Evolutionary conservation across 2,329 filamentous ascomycete species (phyloP).

Genomic region (Taxawa tesnikishii): DNA sequence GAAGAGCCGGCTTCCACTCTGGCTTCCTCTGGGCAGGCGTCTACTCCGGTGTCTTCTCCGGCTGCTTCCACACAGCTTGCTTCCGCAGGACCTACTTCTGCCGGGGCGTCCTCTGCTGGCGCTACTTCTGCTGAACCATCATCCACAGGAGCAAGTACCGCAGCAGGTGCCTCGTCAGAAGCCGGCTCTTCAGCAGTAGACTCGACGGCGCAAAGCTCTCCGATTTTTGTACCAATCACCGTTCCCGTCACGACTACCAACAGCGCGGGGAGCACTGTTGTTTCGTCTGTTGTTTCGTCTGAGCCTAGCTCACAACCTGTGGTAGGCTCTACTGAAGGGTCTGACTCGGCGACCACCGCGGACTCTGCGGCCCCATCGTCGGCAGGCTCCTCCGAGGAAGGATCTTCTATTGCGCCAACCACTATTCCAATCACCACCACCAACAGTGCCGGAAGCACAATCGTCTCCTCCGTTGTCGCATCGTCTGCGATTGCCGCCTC

Average conservation of each 20-base stretch:
- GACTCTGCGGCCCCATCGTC: constrained; percentile 4
- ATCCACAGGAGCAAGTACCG: too few species aligned
- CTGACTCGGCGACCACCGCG: neutral
- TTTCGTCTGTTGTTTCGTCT: constrained; percentile 2
- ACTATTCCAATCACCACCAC: constrained; percentile 16
- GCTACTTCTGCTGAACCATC: constrained; percentile 4
- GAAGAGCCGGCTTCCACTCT: neutral
- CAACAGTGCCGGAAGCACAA: constrained; percentile 11
- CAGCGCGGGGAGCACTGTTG: constrained; percentile 9
- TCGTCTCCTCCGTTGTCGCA: constrained; percentile 7
- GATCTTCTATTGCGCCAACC: constrained; percentile 7
- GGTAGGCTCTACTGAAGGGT: constrained; percentile 1
- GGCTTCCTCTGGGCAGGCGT: constrained; percentile 10
- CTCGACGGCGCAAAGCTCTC: too few species aligned
- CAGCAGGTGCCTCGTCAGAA: too few species aligned
- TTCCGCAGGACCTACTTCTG: constrained; percentile 6
- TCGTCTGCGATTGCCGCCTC: constrained; percentile 11
- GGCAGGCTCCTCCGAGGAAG: constrained; percentile 4
- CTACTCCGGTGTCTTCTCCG: too few species aligned
- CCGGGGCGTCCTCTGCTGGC: constrained; percentile 6
- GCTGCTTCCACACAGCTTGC: too few species aligned
- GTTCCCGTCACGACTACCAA: constrained; percentile 15
- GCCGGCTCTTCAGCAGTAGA: too few species aligned
- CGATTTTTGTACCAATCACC: too few species aligned
- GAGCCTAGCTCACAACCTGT: constrained; percentile 1